Percentiles rank a stretch among this genome's conserved stretches.
Evolutionary conservation across 768 basidiomycete genomes (phyloP).

Genomic region (Trametes maxima): DNA sequence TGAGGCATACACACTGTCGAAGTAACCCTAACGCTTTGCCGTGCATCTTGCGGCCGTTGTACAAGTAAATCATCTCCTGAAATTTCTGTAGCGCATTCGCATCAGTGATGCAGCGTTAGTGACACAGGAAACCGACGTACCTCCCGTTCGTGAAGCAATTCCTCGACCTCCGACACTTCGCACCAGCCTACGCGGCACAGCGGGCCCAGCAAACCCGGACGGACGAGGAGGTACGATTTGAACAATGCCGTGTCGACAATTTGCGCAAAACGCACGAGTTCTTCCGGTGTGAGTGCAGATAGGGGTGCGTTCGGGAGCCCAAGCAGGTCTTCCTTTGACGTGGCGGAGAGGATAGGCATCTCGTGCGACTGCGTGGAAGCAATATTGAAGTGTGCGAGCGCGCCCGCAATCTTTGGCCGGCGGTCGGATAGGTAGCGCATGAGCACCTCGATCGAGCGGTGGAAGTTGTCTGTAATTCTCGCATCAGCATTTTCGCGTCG

Average conservation of each 20-base stretch:
- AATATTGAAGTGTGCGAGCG: conserved; percentile 68
- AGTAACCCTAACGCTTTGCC: conserved; percentile 81
- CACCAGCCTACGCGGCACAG: conserved; percentile 94
- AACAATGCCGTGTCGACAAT: conserved; percentile 95
- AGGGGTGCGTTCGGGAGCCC: conserved; percentile 76
- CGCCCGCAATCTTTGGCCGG: conserved; percentile 81
- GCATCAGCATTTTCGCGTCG: not conserved
- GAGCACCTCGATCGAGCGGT: conserved; percentile 83
- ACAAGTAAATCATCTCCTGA: conserved; percentile 86
- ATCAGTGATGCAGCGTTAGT: not conserved
- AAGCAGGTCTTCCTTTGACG: conserved; percentile 75
- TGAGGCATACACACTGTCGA: conserved; percentile 63
- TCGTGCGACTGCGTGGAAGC: conserved; percentile 71
- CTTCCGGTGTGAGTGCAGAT: conserved; percentile 73
- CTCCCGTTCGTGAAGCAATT: conserved; percentile 76
- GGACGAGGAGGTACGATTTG: conserved; percentile 84
- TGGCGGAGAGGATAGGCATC: conserved; percentile 69
- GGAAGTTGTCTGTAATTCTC: conserved; percentile 51
- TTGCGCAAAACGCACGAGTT: conserved; percentile 87
- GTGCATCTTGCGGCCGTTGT: conserved; percentile 96
- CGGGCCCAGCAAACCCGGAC: conserved; percentile 80
- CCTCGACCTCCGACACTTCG: conserved; percentile 93
- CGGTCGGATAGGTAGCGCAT: conserved; percentile 88
- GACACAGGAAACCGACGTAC: conserved; percentile 42
- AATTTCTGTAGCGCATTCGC: conserved; percentile 64